A percentile compares a stretch with the other conserved stretches of the same genome.
phyloP scores from a whole-genome alignment of 23 red algal species.

The Cyanidioschyzon merolae region DNA sequence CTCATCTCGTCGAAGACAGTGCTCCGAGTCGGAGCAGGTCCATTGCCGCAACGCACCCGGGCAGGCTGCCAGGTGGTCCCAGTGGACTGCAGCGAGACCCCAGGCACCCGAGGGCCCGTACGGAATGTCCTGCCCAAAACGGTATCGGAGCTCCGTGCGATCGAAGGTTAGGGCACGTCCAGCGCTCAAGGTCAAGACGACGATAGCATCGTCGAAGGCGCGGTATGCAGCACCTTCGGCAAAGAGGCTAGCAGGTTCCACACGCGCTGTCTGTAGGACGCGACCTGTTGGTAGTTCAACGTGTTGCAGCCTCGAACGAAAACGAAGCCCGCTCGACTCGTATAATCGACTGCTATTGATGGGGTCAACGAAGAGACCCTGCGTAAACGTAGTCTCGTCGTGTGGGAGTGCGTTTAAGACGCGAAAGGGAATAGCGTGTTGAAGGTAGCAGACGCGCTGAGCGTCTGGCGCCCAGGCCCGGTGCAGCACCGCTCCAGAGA shows the following conservation, averaged over 20 bases:
- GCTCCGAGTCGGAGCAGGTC: background rate
- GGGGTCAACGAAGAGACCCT: conserved; percentile 3
- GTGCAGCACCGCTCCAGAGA: no score
- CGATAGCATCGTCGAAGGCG: background rate
- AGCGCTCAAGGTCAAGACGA: background rate
- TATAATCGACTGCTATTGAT: background rate
- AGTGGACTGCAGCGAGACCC: background rate
- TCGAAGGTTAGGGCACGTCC: background rate
- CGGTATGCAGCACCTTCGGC: conserved; percentile 3
- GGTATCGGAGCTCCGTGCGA: background rate
- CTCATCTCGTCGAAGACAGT: background rate
- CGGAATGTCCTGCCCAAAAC: background rate
- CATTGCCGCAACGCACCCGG: background rate
- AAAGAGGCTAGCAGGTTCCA: background rate
- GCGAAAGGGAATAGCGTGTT: no score
- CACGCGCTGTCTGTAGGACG: background rate
- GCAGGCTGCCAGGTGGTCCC: background rate
- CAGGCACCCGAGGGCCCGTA: background rate
- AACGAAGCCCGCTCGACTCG: background rate
- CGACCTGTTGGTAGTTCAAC: background rate
- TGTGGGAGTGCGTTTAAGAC: background rate
- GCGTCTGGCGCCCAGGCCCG: no score
- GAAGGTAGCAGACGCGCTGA: no score
- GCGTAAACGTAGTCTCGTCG: background rate
- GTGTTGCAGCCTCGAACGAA: background rate